phyloP scores from a whole-genome alignment of 148 eudicot genomes.

The Nepenthes gracilis region DNA sequence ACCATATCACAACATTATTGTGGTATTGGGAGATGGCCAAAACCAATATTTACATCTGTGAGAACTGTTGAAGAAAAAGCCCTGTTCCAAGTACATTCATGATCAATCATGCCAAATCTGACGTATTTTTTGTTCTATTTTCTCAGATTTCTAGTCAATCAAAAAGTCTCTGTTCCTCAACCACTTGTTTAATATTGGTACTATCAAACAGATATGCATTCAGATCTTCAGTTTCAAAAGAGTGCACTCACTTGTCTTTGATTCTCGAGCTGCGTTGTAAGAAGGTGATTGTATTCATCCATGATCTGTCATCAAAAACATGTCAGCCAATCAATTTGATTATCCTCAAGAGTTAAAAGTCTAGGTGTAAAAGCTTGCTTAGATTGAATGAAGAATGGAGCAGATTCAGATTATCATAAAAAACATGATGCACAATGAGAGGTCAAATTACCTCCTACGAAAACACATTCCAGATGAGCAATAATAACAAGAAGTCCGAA shows the following conservation, averaged over 20 bases:
- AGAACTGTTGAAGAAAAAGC: neutral
- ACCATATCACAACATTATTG: no score
- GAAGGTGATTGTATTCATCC: slow-evolving; percentile 90
- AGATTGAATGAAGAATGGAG: neutral
- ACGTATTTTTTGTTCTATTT: no score
- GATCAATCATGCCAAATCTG: neutral
- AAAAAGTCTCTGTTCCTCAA: neutral
- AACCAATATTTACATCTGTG: no score
- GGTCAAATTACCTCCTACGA: no score
- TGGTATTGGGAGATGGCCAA: no score
- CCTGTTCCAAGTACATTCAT: neutral
- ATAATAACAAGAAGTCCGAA: no score
- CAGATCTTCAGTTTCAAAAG: neutral
- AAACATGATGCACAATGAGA: no score
- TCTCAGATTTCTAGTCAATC: no score
- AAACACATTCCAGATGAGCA: no score
- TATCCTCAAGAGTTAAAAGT: neutral
- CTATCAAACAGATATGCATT: no score
- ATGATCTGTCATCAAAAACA: slow-evolving; percentile 31
- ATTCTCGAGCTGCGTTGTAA: slow-evolving; percentile 77
- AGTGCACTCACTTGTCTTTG: slow-evolving; percentile 65
- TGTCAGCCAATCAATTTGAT: neutral
- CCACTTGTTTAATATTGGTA: neutral
- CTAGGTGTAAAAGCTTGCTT: neutral
- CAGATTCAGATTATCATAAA: no score